Evolutionary conservation across 1,139 yeast genomes (phyloP).

Genomic region (Geotrichum bryndzae): DNA sequence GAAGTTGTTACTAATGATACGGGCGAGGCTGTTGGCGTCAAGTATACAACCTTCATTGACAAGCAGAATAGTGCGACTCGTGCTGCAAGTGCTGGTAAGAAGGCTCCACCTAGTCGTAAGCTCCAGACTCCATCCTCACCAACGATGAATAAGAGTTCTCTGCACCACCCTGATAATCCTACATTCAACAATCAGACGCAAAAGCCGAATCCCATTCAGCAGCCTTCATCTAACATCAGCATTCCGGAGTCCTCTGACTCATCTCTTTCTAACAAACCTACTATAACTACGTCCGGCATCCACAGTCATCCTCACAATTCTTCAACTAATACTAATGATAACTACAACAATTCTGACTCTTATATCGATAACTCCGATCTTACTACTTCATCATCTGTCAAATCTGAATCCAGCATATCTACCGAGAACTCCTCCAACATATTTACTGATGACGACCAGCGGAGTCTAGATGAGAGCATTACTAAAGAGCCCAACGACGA

Average conservation of each 20-base stretch:
- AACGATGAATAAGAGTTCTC: conserved; percentile 15
- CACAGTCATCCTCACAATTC: not conserved
- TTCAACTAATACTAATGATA: not conserved
- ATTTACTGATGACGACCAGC: conserved; percentile 16
- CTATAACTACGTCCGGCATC: not conserved
- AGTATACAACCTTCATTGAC: conserved; percentile 34
- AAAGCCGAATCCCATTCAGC: not conserved
- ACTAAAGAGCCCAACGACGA: conserved; percentile 6
- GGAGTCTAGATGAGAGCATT: conserved; percentile 14
- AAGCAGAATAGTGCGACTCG: conserved; percentile 52
- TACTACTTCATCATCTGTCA: conserved; percentile 8
- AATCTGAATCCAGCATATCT: conserved; percentile 14
- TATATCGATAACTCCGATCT: conserved; percentile 5
- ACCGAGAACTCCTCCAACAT: conserved; percentile 14
- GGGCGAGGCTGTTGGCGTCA: conserved; percentile 25
- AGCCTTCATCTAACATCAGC: not conserved
- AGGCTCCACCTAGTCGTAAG: not conserved
- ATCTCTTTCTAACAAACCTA: not conserved
- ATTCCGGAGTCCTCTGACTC: not conserved
- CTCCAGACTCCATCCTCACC: conserved; percentile 1
- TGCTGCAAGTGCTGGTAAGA: conserved; percentile 4
- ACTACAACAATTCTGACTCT: not conserved
- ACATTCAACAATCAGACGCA: conserved; percentile 11
- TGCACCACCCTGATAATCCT: conserved; percentile 19
- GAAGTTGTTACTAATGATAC: conserved; percentile 40